Evolutionary conservation across 2,329 filamentous ascomycete genomes (phyloP).

Genomic region (Gaeumannomyces sp.): DNA sequence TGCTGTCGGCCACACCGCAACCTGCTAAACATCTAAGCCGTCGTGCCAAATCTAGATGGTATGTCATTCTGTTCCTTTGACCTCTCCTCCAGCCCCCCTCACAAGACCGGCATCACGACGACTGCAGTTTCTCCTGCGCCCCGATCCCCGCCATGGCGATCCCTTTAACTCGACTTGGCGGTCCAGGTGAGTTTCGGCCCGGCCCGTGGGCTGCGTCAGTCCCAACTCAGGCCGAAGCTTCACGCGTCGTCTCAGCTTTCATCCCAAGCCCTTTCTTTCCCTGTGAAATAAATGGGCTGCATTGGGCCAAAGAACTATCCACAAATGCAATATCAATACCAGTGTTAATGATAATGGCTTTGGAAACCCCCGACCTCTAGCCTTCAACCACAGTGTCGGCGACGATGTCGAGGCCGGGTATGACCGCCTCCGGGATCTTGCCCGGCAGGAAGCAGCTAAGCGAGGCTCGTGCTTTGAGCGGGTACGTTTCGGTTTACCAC

Average conservation of each 20-base stretch:
- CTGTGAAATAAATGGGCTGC: too few relatives aligned
- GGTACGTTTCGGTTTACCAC: conserved; percentile 36
- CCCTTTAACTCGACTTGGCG: conserved; percentile 38
- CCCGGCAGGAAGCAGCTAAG: conserved; percentile 73
- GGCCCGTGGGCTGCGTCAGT: too few relatives aligned
- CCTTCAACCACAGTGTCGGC: conserved; percentile 67
- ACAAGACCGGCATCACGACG: neutral
- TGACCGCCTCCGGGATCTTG: conserved; percentile 79
- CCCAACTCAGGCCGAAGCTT: neutral
- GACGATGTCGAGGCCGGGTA: conserved; percentile 76
- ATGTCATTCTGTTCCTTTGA: neutral
- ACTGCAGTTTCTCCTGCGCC: neutral
- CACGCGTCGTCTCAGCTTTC: neutral
- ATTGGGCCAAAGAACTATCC: neutral
- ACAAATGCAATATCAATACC: neutral
- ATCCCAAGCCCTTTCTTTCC: neutral
- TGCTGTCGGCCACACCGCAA: neutral
- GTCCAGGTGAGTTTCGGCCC: conserved; percentile 33
- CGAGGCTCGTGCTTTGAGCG: conserved; percentile 70
- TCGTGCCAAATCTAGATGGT: too few relatives aligned
- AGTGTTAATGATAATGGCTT: neutral
- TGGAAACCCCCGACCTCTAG: conserved; percentile 33
- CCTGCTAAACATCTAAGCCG: neutral
- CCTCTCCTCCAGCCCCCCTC: neutral
- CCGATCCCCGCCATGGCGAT: conserved; percentile 28